Conservation (phyloP, 352 stramenopile species). For the Phytophthora foliorum region DNA sequence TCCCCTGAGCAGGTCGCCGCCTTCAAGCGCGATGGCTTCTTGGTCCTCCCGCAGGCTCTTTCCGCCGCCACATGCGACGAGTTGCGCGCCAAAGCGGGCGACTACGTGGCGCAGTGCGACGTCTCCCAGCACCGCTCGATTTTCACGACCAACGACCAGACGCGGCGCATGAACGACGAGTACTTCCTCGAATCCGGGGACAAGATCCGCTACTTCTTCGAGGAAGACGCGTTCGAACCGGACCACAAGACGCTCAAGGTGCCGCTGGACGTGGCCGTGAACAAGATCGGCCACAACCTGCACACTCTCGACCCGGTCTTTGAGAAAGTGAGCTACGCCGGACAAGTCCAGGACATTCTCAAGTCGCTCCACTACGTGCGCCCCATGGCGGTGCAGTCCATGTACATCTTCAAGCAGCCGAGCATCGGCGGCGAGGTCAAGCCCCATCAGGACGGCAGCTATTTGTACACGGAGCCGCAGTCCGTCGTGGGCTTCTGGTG, state of each 20-base stretch:
- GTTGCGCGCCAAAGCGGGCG: constrained; percentile 54
- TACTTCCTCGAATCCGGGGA: constrained; percentile 96
- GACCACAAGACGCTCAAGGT: constrained; percentile 78
- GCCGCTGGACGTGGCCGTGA: constrained; percentile 85
- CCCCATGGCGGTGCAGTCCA: constrained; percentile 94
- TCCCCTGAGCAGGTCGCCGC: constrained; percentile 67
- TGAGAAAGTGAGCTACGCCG: constrained; percentile 83
- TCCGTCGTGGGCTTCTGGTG: constrained; percentile 96
- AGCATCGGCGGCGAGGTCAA: constrained; percentile 94
- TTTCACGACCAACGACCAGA: constrained; percentile 88
- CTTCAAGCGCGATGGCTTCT: constrained; percentile 74
- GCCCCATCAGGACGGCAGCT: constrained; percentile 97
- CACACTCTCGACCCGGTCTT: constrained; percentile 93
- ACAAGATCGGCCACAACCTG: constrained; percentile 97
- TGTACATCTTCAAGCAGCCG: constrained; percentile 99
- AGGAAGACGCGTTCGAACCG: constrained; percentile 80
- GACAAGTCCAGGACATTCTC: constrained; percentile 77
- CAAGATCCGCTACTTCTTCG: constrained; percentile 96
- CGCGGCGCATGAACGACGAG: constrained; percentile 86
- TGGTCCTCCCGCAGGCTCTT: constrained; percentile 63
- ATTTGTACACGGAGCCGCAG: constrained; percentile 96
- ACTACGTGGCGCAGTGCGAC: constrained; percentile 74
- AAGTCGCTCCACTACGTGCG: constrained; percentile 89
- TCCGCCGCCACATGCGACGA: constrained; percentile 56
- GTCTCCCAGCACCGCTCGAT: constrained; percentile 75